phyloP scores from a whole-genome alignment of 1,139 yeast species.

The Lizanozyma gosingica region DNA sequence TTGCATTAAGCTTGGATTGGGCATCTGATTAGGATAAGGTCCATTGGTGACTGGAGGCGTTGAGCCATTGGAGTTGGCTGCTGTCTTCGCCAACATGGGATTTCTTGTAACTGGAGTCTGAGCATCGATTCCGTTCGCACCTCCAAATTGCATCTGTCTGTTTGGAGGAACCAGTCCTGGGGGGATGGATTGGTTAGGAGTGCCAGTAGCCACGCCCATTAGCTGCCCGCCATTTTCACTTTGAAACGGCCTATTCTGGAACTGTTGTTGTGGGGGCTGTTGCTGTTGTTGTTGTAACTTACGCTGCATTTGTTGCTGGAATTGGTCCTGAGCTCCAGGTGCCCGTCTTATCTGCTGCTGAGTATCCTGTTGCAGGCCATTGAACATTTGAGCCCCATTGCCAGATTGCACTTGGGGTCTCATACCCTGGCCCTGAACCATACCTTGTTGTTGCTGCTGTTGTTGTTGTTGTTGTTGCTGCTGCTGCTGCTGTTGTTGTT shows the following conservation, averaged over 20 bases:
- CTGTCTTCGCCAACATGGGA: background rate
- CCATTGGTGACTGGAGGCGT: background rate
- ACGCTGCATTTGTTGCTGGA: slow-evolving; percentile 6
- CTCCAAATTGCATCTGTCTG: background rate
- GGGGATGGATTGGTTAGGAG: background rate
- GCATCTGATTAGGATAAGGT: background rate
- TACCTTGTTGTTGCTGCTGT: slow-evolving; percentile 5
- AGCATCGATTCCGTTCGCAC: background rate
- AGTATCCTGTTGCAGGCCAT: background rate
- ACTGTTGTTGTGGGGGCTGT: slow-evolving; percentile 6
- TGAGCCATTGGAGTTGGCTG: background rate
- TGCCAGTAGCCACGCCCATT: background rate
- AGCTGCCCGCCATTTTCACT: background rate
- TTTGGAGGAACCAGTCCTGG: background rate
- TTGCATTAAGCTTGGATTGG: background rate
- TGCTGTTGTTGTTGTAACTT: slow-evolving; percentile 9
- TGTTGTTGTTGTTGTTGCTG: slow-evolving; percentile 6
- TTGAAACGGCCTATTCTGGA: background rate
- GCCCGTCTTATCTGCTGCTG: slow-evolving; percentile 2
- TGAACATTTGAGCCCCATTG: background rate
- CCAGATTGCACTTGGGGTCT: slow-evolving; percentile 1
- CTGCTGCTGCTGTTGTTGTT: slow-evolving; percentile 5
- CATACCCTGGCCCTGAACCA: background rate
- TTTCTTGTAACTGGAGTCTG: background rate
- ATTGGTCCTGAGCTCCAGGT: slow-evolving; percentile 4